Evolutionary conservation across 2,329 filamentous ascomycete genomes (phyloP), one percentile per base, ranked within the genome.

Genomic region (Penicillium sp.): DNA sequence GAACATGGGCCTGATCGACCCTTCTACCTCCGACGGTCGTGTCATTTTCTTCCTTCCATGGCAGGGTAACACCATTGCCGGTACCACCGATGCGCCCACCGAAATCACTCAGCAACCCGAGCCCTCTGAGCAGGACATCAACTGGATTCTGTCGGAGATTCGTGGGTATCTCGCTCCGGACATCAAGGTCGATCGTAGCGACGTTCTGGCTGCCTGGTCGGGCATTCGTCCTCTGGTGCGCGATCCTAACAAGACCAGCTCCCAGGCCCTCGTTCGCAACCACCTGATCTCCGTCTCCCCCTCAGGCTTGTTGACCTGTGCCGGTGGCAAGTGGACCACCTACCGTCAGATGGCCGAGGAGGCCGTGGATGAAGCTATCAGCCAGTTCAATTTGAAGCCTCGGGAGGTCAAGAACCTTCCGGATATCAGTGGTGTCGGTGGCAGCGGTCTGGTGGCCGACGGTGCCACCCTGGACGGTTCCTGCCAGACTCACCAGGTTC

Each of bases 271-370:
- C 16, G 90, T 95, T 47, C 88, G 90, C 51, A 95, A 92, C 71
- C 90, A 95, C 70, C 79, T 95, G 41, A 83, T 95, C 61, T 87
- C 90, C 54, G 81, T 89, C 45, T 93, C 89, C n/a, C 73, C 81
- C 2, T 90, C 88, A 6, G 90, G 90, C 10, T 81, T 95, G 18
- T 76, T 95, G 60, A 95, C 90, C 31, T 92, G 89, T 66, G 89
- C 89, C 26, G 90, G 90, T 62, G 90, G 90, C 44, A 95, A 95
- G 75, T 95, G 90, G 90, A 95, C 90, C 2, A 95, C 90, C 1
- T 95, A 95, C 75, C 86, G 90, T 51, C 89, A 95, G 72, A 95
- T 95, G 90, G 89, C 90, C 21, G 89, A 95, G 73, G 89, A 95
- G 69, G 88, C 88, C 42, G 89, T 95, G 41, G 89, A 95, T 65